Base-by-base conservation (phyloP, 2,329 filamentous ascomycete species). In the Aspergillus eucalypticola region DNA sequence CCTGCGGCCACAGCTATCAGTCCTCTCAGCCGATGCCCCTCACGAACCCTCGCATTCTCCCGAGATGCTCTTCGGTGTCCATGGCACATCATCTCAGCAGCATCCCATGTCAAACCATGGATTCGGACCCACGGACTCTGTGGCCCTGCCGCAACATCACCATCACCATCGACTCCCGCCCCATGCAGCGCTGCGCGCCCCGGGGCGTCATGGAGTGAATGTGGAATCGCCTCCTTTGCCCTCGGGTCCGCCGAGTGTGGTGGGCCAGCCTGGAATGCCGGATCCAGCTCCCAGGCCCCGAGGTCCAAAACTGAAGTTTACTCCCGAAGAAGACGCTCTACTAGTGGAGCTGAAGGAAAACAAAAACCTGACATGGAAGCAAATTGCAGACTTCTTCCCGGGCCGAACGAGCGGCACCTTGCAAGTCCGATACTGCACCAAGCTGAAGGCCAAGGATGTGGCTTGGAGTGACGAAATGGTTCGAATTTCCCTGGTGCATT, bases 301-400 rank as follows among this genome's bases (percentile, higher is more conserved):
- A 61, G 92, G 91, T 3, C 92, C 92, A 6, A 97, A 96, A 78
- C 83, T 96, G 67, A 96, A 96, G 77, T 97, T 97, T 73, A 96
- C 92, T 0, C 88, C 91, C 8, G 92, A 96, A 75, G 93, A 97
- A 73, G 93, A 97, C 75, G 88, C 90, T 67, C 80, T 96, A 51
- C 82, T 97, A 56, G 88, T 96, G 59, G 91, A 96, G 72, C 81
- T 97, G 63, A 97, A 97, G 76, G 93, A 97, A 78, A 93, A 95
- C 71, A 96, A 95, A 76, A 93, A 91, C 72, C 82, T 97, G 73
- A 96, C 93, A 4, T 97, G 93, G 93, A 96, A 96, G 78, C 93
- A 97, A 81, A 97, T 97, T 71, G 91, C 92, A 59, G 93, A 96
- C 72, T 96, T 96, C 78, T 97, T 97, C 69, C 93, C 93, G 0